Percentiles rank a stretch among this genome's conserved stretches.
These are phyloP conservation scores for Funneliformis mosseae DNA, from an alignment of 192 early-diverging fungal species.

Conservation along the genomic window DNA sequence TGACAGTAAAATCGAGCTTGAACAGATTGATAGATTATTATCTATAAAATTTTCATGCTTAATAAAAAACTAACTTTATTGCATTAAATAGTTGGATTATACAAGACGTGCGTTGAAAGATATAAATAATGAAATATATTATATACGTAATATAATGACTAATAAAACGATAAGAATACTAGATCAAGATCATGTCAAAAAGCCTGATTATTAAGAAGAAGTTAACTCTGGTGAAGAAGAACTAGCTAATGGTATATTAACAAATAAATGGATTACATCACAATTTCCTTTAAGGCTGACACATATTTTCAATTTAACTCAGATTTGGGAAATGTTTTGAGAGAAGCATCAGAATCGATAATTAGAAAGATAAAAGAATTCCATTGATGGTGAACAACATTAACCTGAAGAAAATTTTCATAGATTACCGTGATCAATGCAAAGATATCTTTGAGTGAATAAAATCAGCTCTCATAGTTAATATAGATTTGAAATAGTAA, in stretches of 20 bases:
- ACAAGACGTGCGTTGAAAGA: neutral
- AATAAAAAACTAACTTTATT: neutral
- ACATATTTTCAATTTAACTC: conserved; percentile 16
- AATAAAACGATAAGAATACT: neutral
- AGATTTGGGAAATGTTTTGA: conserved; percentile 24
- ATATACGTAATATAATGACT: neutral
- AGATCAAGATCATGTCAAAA: no score
- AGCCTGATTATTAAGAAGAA: no score
- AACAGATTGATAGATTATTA: no score
- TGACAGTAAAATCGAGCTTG: no score
- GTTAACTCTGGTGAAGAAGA: no score
- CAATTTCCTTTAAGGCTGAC: no score
- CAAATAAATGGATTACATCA: no score
- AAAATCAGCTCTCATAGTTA: conserved; percentile 17
- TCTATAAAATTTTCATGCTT: neutral
- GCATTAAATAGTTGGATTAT: neutral
- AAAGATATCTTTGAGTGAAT: conserved; percentile 24
- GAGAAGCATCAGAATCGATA: conserved; percentile 26
- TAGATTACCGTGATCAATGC: conserved; percentile 26
- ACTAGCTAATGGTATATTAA: no score
- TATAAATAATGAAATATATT: neutral
- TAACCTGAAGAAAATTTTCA: conserved; percentile 19
- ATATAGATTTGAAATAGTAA: conserved; percentile 23
- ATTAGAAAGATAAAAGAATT: conserved; percentile 9
- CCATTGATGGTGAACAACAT: conserved; percentile 17